A percentile compares a stretch with the other conserved stretches of the same genome.
Conservation (phyloP, 306 rosid species). For the Citrullus colocynthis region DNA sequence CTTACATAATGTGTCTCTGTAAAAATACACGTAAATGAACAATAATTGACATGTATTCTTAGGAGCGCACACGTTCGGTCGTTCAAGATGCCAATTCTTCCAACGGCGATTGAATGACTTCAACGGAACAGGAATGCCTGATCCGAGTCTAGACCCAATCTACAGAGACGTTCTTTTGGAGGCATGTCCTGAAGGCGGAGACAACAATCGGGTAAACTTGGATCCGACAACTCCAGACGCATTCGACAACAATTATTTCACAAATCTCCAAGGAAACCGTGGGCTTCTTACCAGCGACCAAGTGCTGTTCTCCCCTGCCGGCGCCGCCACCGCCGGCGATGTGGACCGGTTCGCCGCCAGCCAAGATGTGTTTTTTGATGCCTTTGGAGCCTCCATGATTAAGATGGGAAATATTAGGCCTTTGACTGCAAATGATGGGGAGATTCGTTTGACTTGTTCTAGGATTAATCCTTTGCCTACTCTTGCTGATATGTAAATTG, state of each 20-base stretch:
- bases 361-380: neutral
- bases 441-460: neutral
- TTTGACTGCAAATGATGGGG: constrained; percentile 37
- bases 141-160: constrained; percentile 41
- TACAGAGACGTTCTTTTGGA: constrained; percentile 36
- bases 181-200: constrained; percentile 10
- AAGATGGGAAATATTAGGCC: constrained; percentile 69
- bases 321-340: neutral
- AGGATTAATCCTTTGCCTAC: neutral
- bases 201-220: neutral
- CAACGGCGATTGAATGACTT: constrained; percentile 38
- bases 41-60: too few species aligned
- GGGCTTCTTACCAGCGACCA: constrained; percentile 6
- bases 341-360: neutral
- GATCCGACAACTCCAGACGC: constrained; percentile 4
- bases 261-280: constrained; percentile 4
- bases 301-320: constrained; percentile 11
- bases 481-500: neutral
- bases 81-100: constrained; percentile 45
- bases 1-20: too few species aligned
- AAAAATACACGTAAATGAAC: too few species aligned
- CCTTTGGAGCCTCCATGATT: constrained; percentile 52
- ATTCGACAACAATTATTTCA: constrained; percentile 56
- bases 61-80: constrained; percentile 70
- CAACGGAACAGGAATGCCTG: constrained; percentile 29